Evolutionary conservation across 371 early-diverging fungal genomes (phyloP), one percentile per base, ranked within the genome.

Genomic region (Parasitella parasitica): DNA sequence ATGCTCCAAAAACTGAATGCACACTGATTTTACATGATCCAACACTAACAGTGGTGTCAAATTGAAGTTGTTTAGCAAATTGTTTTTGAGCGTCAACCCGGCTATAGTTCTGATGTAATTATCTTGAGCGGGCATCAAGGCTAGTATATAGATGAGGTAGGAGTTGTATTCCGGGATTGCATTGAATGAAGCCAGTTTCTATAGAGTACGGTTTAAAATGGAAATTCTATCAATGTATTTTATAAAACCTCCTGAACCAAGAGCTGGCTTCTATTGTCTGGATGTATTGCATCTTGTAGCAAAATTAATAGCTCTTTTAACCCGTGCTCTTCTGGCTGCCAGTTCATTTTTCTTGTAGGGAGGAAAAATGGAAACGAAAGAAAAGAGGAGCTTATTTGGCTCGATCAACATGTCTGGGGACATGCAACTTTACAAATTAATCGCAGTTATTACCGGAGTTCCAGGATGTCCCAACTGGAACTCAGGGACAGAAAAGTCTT

Each of bases 71-170:
- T 76, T 64, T 38, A 84, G 73, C 38, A 96, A 77, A 61, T 88
- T 88, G 82, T 93, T 94, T 78, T 96, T 96, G 48, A 96, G 81
- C 27, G 88, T 78, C 34, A 96, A 78, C 13, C 95, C 98, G 15
- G 96, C 97, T 51, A 93, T 87, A 12, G 89, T 83, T 50, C 96
- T 89, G 20, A 88, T 78, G 51, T 78, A 70, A 28, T 55, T 53
- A 48, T 83, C 76, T 63, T 84, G 80, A 50, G 83, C 75, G 20
- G 73, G 80, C 82, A 86, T 80, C 59, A 78, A 75, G 2, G 88
- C 84, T 54, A 96, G 74, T 57, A 97, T 89, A 70, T 88, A 89
- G 35, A 90, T 85, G 37, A 96, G 86, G 82, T 95, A 96, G 67
- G 87, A 90, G 75, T 88, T 87, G 80, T 90, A 96, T 63, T 95